phyloP scores from a whole-genome alignment of 2,329 filamentous ascomycete species.

The Xylaria sp. region DNA sequence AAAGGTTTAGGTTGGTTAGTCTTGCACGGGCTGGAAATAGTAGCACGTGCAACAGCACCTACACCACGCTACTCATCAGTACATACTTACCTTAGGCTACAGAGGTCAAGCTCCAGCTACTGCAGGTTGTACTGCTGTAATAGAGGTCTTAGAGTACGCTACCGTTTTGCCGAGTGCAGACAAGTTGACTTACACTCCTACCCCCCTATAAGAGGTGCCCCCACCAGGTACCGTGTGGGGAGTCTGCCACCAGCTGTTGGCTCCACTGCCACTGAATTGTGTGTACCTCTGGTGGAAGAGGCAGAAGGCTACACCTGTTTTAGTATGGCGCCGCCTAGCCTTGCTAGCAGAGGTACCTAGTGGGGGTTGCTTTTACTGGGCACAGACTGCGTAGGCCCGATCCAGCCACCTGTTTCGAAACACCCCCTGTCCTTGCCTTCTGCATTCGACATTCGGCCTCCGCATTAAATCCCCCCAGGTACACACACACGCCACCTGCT shows the following conservation, averaged over 20 bases:
- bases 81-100: background rate
- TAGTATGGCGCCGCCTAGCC: too few species aligned
- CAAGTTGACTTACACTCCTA: background rate
- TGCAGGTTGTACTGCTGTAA: too few species aligned
- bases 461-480: slow-evolving; percentile 5
- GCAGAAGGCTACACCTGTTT: too few species aligned
- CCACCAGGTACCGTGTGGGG: too few species aligned
- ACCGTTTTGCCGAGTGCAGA: background rate
- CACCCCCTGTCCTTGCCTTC: slow-evolving; percentile 17
- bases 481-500: slow-evolving; percentile 5
- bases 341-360: too few species aligned
- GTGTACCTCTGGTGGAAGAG: too few species aligned
- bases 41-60: background rate
- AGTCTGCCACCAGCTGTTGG: too few species aligned
- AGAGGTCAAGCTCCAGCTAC: background rate
- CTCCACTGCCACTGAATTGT: too few species aligned
- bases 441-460: slow-evolving; percentile 9
- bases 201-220: too few species aligned
- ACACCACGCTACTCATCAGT: background rate
- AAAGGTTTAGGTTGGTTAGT: too few species aligned
- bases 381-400: too few species aligned
- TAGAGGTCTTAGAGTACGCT: background rate
- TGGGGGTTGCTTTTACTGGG: too few species aligned
- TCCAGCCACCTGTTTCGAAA: slow-evolving; percentile 23
- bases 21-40: slow-evolving; percentile 4